Base-by-base conservation (phyloP, 2,329 filamentous ascomycete genomes). In the Calonectria multiphialidica region DNA sequence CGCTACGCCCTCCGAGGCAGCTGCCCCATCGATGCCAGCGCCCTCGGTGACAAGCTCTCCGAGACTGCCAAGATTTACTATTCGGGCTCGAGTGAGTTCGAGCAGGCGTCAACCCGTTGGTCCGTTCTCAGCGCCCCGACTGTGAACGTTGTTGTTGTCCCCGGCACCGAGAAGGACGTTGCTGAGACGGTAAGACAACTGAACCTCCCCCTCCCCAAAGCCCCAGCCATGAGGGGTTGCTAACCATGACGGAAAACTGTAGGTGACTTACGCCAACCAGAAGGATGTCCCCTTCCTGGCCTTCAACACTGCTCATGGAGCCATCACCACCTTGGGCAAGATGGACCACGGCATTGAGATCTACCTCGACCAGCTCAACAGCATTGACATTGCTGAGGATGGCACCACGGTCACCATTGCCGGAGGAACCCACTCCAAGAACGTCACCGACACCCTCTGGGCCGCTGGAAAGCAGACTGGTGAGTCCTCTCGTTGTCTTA, bases 301-400 rank as follows among this genome's bases (percentile, higher is more conserved):
- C 0, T 86, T 83, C 77, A 89, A 88, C 76, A 87, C 88, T 16
- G 85, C 82, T 2, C 90, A 91, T 70, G 90, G 89, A 4, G 82
- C 86, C 3, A 82, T 88, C 55, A 87, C 83, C 47, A 88, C 87
- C 0, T 75, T 90, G 2, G 87, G 86, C 0, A 83, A 80, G 45
- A 87, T 90, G 83, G 75, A 86, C 5, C 80, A 83, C 64, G 89
- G 89, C 5, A 87, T 90, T 18, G 84, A 86, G 72, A 90, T 91
- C 66, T 85, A 83, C 65, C 71, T 90, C 72, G 78, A 80, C 55
- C 82, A 87, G 71, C 76, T 90, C 35, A 86, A 81, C 77, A 81
- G 80, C 16, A 82, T 90, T 28, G 49, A 81, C 2, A 80, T 90
- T 62, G 78, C 84, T 4, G 64, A 80, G 1, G 84, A 89, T 67